Evolutionary conservation across 768 basidiomycete genomes (phyloP).

Genomic region (Pluteus cervinus): DNA sequence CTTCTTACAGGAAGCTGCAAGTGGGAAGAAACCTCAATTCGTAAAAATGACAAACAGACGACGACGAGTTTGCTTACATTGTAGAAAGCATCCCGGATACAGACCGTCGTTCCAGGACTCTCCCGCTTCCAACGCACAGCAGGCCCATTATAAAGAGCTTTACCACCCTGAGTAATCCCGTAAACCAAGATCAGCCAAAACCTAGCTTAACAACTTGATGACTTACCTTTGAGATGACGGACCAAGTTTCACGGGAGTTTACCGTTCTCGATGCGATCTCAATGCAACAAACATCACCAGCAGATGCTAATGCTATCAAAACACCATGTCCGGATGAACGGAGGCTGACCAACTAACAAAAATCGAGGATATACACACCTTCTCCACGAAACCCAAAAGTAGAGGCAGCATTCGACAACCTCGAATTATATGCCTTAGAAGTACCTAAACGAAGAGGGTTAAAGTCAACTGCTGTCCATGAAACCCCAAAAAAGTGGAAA

Average conservation of each 20-base stretch:
- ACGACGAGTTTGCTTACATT: constrained; percentile 46
- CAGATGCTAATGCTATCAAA: constrained; percentile 70
- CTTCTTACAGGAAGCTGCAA: constrained; percentile 76
- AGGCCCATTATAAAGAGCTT: constrained; percentile 62
- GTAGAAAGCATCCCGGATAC: constrained; percentile 85
- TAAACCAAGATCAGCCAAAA: neutral
- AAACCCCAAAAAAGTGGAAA: neutral
- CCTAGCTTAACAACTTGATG: neutral
- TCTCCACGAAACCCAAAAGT: constrained; percentile 94
- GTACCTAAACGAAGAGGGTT: constrained; percentile 41
- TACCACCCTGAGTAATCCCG: constrained; percentile 48
- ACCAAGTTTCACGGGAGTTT: constrained; percentile 60
- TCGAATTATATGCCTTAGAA: constrained; percentile 59
- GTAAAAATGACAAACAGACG: constrained; percentile 3
- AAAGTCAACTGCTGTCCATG: neutral
- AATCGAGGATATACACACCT: too few species aligned
- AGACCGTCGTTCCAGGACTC: constrained; percentile 72
- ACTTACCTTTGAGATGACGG: constrained; percentile 70
- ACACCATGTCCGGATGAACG: neutral
- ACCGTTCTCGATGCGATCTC: constrained; percentile 79
- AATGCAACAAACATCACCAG: constrained; percentile 70
- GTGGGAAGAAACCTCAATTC: constrained; percentile 5
- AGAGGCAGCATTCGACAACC: constrained; percentile 42
- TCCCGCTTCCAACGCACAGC: constrained; percentile 74
- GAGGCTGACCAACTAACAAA: too few species aligned